Base-by-base conservation (phyloP, 2,329 filamentous ascomycete genomes). In the Sphaerulina vaccinii region DNA sequence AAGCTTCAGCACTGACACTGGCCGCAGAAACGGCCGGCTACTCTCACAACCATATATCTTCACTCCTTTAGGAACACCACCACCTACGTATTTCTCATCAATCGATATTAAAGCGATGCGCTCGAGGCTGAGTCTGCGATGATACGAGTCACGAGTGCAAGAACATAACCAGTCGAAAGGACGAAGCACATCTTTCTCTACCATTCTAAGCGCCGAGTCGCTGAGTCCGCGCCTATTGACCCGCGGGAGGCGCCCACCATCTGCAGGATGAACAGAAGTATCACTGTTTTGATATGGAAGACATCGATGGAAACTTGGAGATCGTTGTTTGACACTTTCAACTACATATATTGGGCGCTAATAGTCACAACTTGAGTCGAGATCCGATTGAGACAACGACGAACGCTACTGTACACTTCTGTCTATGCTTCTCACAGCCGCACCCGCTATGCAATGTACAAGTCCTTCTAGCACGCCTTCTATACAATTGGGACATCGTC, bases 371-470 rank as follows among this genome's bases (percentile, higher is more conserved):
- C 16, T 49, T 27, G 29, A 32, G 27, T 32, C 27, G 27, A 10
- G 10, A 32, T 54, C 41, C 51, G 51, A 47, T 54, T 44, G 42
- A 54, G 51, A 54, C 51, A 49, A 42, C 46, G 41, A 54, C 51
- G 18, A 46, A 45, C 29, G 38, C 39, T 54, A 50, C 46, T 54
- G 41, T 54, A 54, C 51, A 54, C 11, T 50, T 33, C 27, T 10
- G 13, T 39, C 38, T 35, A 6, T n/a, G 24, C 2, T 24, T 27
- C 40, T 18, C 15, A 19, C 38, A 23, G n/a, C 32, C 15, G 18
- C 37, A 7, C 18, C 18, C 7, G 40, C 23, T 27, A 55, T 55
- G 49, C 53, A 41, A 35, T 50, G 16, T 37, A 50, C 48, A 50
- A 27, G 32, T n/a, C 27, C 16, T n/a, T 32, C 23, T 8, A 32